Evolutionary conservation across 1,284 basidiomycete genomes (phyloP).

Genomic region (Erythrobasidium hasegawianum): DNA sequence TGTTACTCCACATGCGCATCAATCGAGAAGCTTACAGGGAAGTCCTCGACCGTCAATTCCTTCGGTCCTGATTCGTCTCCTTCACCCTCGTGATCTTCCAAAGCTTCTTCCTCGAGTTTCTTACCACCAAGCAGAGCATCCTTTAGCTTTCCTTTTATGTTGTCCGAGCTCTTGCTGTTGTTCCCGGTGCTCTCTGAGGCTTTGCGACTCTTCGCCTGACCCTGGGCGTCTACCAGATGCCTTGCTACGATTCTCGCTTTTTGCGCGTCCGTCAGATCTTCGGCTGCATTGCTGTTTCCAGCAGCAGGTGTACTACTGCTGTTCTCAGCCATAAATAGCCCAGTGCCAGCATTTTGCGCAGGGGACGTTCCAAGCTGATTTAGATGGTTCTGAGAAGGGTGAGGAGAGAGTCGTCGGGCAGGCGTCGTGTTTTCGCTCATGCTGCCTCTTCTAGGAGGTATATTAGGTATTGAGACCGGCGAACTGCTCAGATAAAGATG

Average conservation of each 20-base stretch:
- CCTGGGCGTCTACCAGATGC: constrained; percentile 73
- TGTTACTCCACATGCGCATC: constrained; percentile 57
- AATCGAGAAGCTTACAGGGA: constrained; percentile 28
- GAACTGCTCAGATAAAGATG: too few relatives aligned
- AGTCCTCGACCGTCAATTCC: constrained; percentile 35
- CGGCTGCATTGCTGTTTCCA: not conserved
- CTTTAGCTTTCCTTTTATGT: constrained; percentile 33
- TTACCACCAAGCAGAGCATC: constrained; percentile 4
- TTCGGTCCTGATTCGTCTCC: constrained; percentile 43
- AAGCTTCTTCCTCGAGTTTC: constrained; percentile 22
- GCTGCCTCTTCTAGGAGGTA: constrained; percentile 13
- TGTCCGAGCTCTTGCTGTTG: constrained; percentile 31
- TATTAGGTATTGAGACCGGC: constrained; percentile 17
- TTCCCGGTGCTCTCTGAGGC: constrained; percentile 6
- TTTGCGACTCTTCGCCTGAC: constrained; percentile 51
- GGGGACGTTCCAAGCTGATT: constrained; percentile 15
- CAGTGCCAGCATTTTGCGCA: not conserved
- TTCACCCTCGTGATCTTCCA: constrained; percentile 34
- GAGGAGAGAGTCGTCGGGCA: not conserved
- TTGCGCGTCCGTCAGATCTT: constrained; percentile 61
- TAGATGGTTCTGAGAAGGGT: not conserved
- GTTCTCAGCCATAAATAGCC: too few relatives aligned
- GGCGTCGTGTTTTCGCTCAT: constrained; percentile 20
- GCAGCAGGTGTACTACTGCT: too few relatives aligned
- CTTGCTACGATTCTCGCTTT: constrained; percentile 73